These are phyloP conservation scores for Lactifluus piperatus DNA, from an alignment of 768 basidiomycete genomes.

Conservation along the genomic window DNA sequence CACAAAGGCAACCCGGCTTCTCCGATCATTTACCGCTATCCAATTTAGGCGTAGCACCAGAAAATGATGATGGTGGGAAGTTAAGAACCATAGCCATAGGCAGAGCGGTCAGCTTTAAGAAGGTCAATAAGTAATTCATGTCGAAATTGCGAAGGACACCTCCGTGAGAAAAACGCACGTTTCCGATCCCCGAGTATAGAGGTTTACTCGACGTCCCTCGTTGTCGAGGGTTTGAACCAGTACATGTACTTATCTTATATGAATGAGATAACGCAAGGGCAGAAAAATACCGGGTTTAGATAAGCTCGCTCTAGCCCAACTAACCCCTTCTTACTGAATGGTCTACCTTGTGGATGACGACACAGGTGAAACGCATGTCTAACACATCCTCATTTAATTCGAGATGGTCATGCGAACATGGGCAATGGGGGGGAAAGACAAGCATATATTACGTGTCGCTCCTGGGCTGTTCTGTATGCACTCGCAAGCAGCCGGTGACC, in stretches of 20 bases:
- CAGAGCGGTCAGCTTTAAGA: not conserved
- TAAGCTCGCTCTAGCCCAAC: not conserved
- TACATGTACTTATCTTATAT: not conserved
- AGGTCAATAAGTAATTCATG: not conserved
- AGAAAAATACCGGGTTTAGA: not conserved
- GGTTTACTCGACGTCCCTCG: not conserved
- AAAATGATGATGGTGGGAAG: not conserved
- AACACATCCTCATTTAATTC: not conserved
- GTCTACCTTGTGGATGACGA: not conserved
- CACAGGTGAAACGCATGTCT: constrained; percentile 8
- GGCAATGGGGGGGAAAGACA: not conserved
- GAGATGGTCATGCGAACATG: not conserved
- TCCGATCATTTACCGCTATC: not conserved
- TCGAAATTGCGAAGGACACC: not conserved
- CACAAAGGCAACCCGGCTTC: constrained; percentile 1
- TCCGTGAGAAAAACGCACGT: not conserved
- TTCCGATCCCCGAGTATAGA: not conserved
- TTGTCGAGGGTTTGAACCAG: not conserved
- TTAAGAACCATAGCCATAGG: not conserved
- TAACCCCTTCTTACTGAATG: not conserved
- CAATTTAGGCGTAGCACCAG: not conserved
- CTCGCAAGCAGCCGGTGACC: not conserved
- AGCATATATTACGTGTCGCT: constrained; percentile 3
- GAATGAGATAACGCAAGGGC: not conserved
- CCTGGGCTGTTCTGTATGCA: not conserved